Evolutionary conservation across 2,329 filamentous ascomycete genomes (phyloP).

Genomic region (Apiospora kogelbergensis): DNA sequence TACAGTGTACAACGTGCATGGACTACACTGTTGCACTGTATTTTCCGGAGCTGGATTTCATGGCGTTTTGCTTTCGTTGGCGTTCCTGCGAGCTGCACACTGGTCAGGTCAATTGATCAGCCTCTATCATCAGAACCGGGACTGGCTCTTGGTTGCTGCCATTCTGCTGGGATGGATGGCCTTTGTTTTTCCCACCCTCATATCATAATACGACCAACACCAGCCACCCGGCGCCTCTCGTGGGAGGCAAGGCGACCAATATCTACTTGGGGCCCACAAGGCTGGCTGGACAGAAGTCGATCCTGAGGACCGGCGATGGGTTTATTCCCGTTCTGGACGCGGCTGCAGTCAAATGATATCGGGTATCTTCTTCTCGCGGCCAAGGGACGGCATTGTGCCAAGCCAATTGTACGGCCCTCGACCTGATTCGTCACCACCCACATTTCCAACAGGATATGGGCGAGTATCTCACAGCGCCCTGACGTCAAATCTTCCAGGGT

Average conservation of each 20-base stretch:
- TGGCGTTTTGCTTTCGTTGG: neutral
- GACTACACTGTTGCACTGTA: neutral
- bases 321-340: neutral
- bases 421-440: conserved; percentile 1
- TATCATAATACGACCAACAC: neutral
- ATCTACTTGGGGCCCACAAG: conserved; percentile 6
- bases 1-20: neutral
- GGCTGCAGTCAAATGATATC: neutral
- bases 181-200: neutral
- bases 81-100: neutral
- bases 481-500: neutral
- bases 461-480: neutral
- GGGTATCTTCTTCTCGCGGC: neutral
- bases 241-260: neutral
- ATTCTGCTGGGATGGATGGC: neutral
- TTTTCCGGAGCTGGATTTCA: neutral
- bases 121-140: neutral
- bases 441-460: neutral
- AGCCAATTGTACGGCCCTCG: neutral
- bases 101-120: neutral
- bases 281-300: neutral
- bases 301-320: neutral
- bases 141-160: conserved; percentile 1
- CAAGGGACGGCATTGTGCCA: neutral
- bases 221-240: neutral